Base-by-base conservation (phyloP, 768 basidiomycete species). In the Tylopilus rubrobrunneus region DNA sequence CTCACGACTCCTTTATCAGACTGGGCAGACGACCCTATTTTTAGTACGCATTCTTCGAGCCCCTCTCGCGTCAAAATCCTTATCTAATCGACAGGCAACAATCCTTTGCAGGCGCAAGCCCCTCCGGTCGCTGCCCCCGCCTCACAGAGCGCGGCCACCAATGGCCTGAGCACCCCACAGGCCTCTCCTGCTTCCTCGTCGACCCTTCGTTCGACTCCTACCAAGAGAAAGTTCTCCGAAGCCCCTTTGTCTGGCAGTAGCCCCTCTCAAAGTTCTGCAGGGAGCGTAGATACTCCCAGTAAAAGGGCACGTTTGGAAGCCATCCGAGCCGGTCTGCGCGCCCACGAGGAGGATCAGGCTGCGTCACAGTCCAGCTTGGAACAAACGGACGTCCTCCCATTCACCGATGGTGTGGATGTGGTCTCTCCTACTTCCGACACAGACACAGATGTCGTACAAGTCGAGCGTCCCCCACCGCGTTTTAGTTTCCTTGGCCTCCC, bases 11-110 rank as follows among this genome's bases (percentile, higher is more conserved):
- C 17, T 31, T 31, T 49, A 41, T 36, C 53, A 75, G 73, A 57
- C 23, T 74, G 74, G 74, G 61, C 44, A 27, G 65, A 73, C 19
- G 64, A 72, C 39, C 57, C 57, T 21, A 56, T 58, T 17, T 56
- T 59, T 45, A 12, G 62, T 58, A 48, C 14, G 45, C n/a, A 11
- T 33, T 39, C 47, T 40, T 39, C 47, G 25, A 5, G 21, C 15
- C 9, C 28, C 3, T 19, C 12, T 21, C 21, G 2, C 28, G 10
- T 34, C 15, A 10, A 15, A 9, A 1, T 25, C n/a, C 53, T 53
- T 12, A 58, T 31, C 28, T 25, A 17, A 9, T 25, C 17, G 31
- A 23, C 19, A 64, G 62, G 29, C n/a, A 19, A 1, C 5, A 23
- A 0, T 40, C 19, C 46, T 1, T n/a, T 33, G 11, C 44, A 31